Evolutionary conservation across 2,329 filamentous ascomycete genomes (phyloP).

Genomic region (Tympanopsis confertula): DNA sequence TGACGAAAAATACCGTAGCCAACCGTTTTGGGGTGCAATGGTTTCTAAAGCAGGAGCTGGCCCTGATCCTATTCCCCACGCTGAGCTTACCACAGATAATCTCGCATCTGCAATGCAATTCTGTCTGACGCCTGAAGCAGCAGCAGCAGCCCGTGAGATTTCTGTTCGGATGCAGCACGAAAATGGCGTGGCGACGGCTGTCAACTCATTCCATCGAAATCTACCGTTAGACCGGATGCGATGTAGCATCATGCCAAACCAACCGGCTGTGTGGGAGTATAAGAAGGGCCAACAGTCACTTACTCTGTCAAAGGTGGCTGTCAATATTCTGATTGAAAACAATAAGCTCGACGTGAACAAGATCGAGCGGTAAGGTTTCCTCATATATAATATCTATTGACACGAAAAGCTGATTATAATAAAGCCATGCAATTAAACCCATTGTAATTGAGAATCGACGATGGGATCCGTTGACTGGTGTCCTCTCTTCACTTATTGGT

Average conservation of each 20-base stretch:
- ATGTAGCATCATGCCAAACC: conserved; percentile 25
- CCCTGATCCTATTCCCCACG: conserved; percentile 22
- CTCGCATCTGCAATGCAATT: conserved; percentile 22
- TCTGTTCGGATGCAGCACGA: conserved; percentile 20
- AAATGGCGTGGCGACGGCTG: conserved; percentile 23
- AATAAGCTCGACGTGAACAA: conserved; percentile 37
- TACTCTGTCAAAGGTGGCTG: conserved; percentile 37
- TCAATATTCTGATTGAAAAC: conserved; percentile 36
- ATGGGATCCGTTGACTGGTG: conserved; percentile 18
- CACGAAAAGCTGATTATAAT: conserved; percentile 40
- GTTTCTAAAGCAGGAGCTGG: conserved; percentile 26
- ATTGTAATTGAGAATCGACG: conserved; percentile 18
- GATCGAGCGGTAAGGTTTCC: conserved; percentile 28
- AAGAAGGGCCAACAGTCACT: conserved; percentile 23
- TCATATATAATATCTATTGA: conserved; percentile 39
- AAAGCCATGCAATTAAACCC: conserved; percentile 29
- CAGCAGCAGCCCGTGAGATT: conserved; percentile 17
- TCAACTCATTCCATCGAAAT: conserved; percentile 24
- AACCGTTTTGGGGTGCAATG: conserved; percentile 32
- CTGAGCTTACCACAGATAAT: conserved; percentile 17
- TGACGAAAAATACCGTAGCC: conserved; percentile 7
- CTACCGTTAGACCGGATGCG: conserved; percentile 19
- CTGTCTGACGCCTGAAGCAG: conserved; percentile 17
- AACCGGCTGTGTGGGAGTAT: conserved; percentile 37
- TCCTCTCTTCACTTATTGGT: conserved; percentile 7